Conservation (phyloP, 257 asterid genomes). For the Lavandula angustifolia region DNA sequence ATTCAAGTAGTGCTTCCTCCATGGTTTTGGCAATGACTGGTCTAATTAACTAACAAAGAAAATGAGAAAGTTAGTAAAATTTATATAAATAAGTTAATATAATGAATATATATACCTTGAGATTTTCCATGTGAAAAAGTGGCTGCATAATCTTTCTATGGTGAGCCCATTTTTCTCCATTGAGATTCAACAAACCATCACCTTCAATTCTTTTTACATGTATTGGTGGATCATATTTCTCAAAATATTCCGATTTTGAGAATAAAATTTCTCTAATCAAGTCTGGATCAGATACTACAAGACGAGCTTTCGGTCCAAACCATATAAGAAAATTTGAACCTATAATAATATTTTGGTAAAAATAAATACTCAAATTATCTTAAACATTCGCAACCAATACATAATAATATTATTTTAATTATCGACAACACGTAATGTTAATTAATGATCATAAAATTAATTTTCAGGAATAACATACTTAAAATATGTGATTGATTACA, state of each 20-base stretch:
- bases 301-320: conserved; percentile 75
- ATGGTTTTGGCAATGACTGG: conserved; percentile 62
- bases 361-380: too few relatives aligned
- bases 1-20: conserved; percentile 50
- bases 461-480: too few relatives aligned
- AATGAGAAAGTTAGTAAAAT: not conserved
- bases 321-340: conserved; percentile 68
- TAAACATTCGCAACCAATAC: too few relatives aligned
- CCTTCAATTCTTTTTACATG: conserved; percentile 79
- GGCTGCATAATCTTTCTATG: conserved; percentile 73
- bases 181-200: conserved; percentile 67
- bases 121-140: conserved; percentile 66
- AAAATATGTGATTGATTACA: not conserved
- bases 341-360: conserved; percentile 36
- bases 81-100: too few relatives aligned
- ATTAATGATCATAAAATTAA: too few relatives aligned
- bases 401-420: too few relatives aligned
- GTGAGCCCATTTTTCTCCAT: conserved; percentile 91
- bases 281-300: conserved; percentile 63
- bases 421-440: too few relatives aligned
- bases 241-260: conserved; percentile 62
- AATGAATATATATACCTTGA: too few relatives aligned
- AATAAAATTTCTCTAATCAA: conserved; percentile 61
- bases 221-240: conserved; percentile 68
- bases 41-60: conserved; percentile 42